phyloP scores from a whole-genome alignment of 2,329 filamentous ascomycete genomes.

The Phyllosticta citriasiana region DNA sequence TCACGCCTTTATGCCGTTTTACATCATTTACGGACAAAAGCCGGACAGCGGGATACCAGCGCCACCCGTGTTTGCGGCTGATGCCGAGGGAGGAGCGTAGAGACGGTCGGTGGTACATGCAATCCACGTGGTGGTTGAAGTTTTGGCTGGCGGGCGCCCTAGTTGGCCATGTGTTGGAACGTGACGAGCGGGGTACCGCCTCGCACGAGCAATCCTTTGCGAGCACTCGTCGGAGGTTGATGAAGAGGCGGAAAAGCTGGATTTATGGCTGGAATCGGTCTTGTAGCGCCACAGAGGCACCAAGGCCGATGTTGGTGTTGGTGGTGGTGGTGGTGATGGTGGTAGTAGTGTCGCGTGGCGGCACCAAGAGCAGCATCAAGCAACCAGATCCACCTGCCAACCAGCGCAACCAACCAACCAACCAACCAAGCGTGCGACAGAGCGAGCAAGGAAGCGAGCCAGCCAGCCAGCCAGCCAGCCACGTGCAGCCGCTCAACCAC shows the following conservation, averaged over 20 bases:
- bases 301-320: background rate
- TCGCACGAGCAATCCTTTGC: background rate
- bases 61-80: background rate
- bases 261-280: background rate
- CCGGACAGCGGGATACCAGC: constrained; percentile 19
- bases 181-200: background rate
- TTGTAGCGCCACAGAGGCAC: background rate
- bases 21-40: constrained; percentile 47
- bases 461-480: background rate
- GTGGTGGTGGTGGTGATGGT: background rate
- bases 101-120: background rate
- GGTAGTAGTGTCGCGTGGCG: background rate
- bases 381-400: background rate
- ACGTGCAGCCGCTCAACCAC: background rate
- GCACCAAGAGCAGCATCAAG: background rate
- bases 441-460: background rate
- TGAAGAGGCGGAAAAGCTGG: background rate
- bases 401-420: too few relatives aligned
- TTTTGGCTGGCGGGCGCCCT: background rate
- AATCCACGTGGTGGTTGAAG: background rate
- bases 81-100: background rate
- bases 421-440: background rate
- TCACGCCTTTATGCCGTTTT: constrained; percentile 46
- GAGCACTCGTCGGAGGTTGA: background rate
- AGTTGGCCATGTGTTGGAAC: background rate